Percentiles rank a stretch among this genome's conserved stretches.
These are phyloP conservation scores for Lodderomyces orthopsilosis DNA, from an alignment of 1,139 yeast species.

Conservation along the genomic window DNA sequence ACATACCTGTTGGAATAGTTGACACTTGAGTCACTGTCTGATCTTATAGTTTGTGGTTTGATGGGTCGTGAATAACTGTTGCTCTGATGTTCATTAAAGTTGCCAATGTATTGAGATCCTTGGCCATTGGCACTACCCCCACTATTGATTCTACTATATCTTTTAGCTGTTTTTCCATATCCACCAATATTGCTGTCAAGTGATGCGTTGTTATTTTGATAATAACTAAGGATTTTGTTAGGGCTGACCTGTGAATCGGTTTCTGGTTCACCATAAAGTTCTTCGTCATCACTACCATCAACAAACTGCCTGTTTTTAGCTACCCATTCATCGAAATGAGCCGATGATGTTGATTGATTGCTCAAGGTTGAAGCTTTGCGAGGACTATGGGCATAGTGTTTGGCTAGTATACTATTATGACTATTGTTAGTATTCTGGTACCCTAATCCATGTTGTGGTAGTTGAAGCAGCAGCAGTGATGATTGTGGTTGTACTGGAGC, in stretches of 20 bases:
- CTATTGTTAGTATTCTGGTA: not conserved
- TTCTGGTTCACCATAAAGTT: constrained; percentile 7
- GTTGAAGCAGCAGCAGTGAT: not conserved
- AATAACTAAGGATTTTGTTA: constrained; percentile 6
- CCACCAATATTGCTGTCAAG: constrained; percentile 2
- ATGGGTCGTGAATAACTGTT: constrained; percentile 17
- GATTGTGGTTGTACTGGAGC: constrained; percentile 4
- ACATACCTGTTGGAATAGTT: constrained; percentile 36
- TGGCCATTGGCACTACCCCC: not conserved
- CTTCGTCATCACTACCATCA: constrained; percentile 43
- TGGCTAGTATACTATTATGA: constrained; percentile 1
- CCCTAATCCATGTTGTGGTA: constrained; percentile 3
- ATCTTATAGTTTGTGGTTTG: constrained; percentile 28
- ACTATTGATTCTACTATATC: constrained; percentile 5
- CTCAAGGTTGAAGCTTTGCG: constrained; percentile 14
- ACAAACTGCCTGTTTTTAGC: constrained; percentile 43
- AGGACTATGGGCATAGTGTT: constrained; percentile 11
- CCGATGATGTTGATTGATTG: constrained; percentile 19
- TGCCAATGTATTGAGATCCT: not conserved
- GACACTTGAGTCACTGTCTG: constrained; percentile 43
- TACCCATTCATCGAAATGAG: constrained; percentile 52
- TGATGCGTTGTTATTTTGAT: constrained; percentile 6
- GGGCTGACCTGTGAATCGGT: constrained; percentile 4
- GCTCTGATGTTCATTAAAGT: not conserved
- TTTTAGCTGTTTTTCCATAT: not conserved